phyloP scores from a whole-genome alignment of 2,329 filamentous ascomycete genomes.

The Apiospora rasikravindrae region DNA sequence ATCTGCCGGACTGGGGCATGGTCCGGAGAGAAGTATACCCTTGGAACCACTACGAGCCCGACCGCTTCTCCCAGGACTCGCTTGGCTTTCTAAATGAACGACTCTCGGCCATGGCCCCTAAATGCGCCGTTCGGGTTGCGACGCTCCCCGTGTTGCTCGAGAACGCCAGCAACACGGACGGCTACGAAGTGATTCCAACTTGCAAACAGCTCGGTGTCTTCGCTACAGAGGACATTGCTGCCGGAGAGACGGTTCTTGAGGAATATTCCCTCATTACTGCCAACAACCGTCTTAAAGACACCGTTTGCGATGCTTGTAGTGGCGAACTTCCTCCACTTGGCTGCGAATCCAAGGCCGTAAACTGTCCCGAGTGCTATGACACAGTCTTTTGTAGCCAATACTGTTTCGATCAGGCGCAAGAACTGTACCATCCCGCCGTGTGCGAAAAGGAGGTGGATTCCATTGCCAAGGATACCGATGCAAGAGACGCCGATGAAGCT shows the following conservation, averaged over 20 bases:
- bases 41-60: slow-evolving; percentile 71
- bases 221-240: slow-evolving; percentile 77
- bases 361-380: slow-evolving; percentile 66
- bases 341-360: slow-evolving; percentile 52
- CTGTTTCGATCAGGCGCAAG: slow-evolving; percentile 63
- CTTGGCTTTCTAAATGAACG: slow-evolving; percentile 74
- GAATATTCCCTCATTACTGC: slow-evolving; percentile 89
- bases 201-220: slow-evolving; percentile 88
- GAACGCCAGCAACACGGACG: slow-evolving; percentile 55
- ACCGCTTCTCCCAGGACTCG: slow-evolving; percentile 72
- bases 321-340: slow-evolving; percentile 68
- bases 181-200: slow-evolving; percentile 57
- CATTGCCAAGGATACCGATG: slow-evolving; percentile 67
- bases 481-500: slow-evolving; percentile 63
- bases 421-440: slow-evolving; percentile 67
- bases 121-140: slow-evolving; percentile 79
- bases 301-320: slow-evolving; percentile 89
- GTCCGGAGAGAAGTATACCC: slow-evolving; percentile 75
- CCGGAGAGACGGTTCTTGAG: slow-evolving; percentile 76
- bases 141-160: slow-evolving; percentile 74
- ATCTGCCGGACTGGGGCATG: slow-evolving; percentile 71
- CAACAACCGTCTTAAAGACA: slow-evolving; percentile 85
- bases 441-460: slow-evolving; percentile 71
- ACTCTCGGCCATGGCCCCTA: slow-evolving; percentile 73
- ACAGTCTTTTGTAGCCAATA: slow-evolving; percentile 69